A percentile compares a stretch with the other conserved stretches of the same genome.
phyloP scores from a whole-genome alignment of 768 basidiomycete species.

The Paxillus involutus region DNA sequence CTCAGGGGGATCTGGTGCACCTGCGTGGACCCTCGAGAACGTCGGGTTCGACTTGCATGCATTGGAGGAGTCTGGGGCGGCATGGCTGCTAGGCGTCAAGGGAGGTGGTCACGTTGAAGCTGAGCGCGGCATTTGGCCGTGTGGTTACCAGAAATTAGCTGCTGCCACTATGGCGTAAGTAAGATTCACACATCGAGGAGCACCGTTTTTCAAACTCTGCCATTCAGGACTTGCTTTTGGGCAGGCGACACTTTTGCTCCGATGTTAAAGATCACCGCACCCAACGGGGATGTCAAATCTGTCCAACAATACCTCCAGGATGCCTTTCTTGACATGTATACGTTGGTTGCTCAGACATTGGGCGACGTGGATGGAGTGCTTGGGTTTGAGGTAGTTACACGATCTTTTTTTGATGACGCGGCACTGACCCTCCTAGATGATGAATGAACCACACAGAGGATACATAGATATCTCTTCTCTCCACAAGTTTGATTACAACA shows the following conservation, averaged over 20 bases:
- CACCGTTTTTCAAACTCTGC: neutral
- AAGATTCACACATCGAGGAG: neutral
- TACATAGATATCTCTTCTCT: constrained; percentile 83
- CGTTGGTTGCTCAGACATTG: constrained; percentile 61
- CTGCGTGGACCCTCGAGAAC: constrained; percentile 89
- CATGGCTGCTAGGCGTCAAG: constrained; percentile 81
- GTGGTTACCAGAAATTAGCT: constrained; percentile 92
- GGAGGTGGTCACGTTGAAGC: constrained; percentile 73
- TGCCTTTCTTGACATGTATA: constrained; percentile 78
- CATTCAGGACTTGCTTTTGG: constrained; percentile 84
- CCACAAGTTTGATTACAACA: constrained; percentile 90
- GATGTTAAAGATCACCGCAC: constrained; percentile 55
- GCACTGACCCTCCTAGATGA: constrained; percentile 51
- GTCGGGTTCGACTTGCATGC: constrained; percentile 83
- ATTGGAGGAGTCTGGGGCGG: constrained; percentile 81
- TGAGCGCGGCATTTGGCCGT: constrained; percentile 88
- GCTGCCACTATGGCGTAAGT: constrained; percentile 90
- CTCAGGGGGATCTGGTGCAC: constrained; percentile 92
- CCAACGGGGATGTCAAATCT: constrained; percentile 50
- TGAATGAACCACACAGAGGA: constrained; percentile 95
- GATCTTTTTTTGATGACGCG: neutral
- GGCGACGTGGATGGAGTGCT: constrained; percentile 77
- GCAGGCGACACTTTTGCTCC: constrained; percentile 86
- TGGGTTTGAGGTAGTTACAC: constrained; percentile 76
- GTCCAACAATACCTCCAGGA: constrained; percentile 84